phyloP scores from a whole-genome alignment of 202 grass and related monocot species.

The Setaria viridis region DNA sequence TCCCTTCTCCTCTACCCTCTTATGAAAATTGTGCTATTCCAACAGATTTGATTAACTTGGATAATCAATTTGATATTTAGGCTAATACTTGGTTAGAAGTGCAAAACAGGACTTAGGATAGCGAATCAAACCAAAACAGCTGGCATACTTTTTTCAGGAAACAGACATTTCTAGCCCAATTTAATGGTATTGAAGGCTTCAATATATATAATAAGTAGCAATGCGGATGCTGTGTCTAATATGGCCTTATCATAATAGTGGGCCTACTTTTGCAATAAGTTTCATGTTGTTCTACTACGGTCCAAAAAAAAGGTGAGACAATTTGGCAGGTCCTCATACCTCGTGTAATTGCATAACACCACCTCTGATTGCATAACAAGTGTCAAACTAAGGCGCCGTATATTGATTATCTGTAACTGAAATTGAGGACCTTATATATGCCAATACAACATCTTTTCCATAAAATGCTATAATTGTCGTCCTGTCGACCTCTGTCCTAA shows the following conservation, averaged over 20 bases:
- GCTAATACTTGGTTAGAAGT: neutral
- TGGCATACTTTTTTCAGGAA: neutral
- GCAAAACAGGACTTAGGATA: slow-evolving; percentile 8
- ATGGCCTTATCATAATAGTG: neutral
- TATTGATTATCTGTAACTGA: slow-evolving; percentile 13
- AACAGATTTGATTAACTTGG: neutral
- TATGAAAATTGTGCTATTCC: neutral
- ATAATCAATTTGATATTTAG: neutral
- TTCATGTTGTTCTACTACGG: neutral
- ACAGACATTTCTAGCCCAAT: neutral
- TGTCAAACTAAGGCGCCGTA: neutral
- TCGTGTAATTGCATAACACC: too few species aligned
- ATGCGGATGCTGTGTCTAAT: neutral
- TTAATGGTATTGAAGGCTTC: neutral
- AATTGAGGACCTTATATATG: slow-evolving; percentile 8
- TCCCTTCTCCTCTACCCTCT: neutral
- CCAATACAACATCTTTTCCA: slow-evolving; percentile 8
- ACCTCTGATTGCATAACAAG: neutral
- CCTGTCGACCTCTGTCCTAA: neutral
- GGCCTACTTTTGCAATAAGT: slow-evolving; percentile 12
- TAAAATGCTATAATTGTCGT: neutral
- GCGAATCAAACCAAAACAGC: neutral
- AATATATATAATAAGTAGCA: slow-evolving; percentile 8
- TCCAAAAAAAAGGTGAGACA: slow-evolving; percentile 1
- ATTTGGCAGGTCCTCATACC: too few species aligned